Evolutionary conservation across 768 basidiomycete genomes (phyloP).

Genomic region (Lactarius psammicola): DNA sequence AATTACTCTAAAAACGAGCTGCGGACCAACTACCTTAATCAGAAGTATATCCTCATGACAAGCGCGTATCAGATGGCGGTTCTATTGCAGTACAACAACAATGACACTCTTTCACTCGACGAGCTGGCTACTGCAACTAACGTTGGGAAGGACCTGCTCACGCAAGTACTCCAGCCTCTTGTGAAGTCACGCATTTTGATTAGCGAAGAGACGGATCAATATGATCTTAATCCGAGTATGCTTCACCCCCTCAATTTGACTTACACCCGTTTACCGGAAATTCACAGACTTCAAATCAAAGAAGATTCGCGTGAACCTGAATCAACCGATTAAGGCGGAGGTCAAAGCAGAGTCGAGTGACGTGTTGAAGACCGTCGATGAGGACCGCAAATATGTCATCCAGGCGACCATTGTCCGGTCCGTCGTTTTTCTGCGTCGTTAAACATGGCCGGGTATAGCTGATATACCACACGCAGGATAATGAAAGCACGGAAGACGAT

Average conservation of each 20-base stretch:
- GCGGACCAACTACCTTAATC: slow-evolving; percentile 86
- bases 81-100: slow-evolving; percentile 89
- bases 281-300: slow-evolving; percentile 80
- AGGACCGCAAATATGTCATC: slow-evolving; percentile 95
- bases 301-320: slow-evolving; percentile 90
- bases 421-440: slow-evolving; percentile 21
- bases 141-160: slow-evolving; percentile 76
- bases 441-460: slow-evolving; percentile 22
- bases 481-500: slow-evolving; percentile 96
- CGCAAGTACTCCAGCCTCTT: slow-evolving; percentile 55
- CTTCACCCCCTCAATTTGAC: neutral
- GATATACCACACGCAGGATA: slow-evolving; percentile 49
- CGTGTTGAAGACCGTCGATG: slow-evolving; percentile 91
- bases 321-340: slow-evolving; percentile 91
- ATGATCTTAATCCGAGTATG: slow-evolving; percentile 85
- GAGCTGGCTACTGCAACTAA: slow-evolving; percentile 79
- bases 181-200: slow-evolving; percentile 88
- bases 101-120: slow-evolving; percentile 79
- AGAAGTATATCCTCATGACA: slow-evolving; percentile 95
- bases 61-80: slow-evolving; percentile 95
- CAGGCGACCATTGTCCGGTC: slow-evolving; percentile 90
- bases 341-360: slow-evolving; percentile 87
- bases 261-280: neutral
- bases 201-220: slow-evolving; percentile 85
- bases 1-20: slow-evolving; percentile 97